Evolutionary conservation across 768 basidiomycete species (phyloP).

Genomic region (Termitomyces sp.): DNA sequence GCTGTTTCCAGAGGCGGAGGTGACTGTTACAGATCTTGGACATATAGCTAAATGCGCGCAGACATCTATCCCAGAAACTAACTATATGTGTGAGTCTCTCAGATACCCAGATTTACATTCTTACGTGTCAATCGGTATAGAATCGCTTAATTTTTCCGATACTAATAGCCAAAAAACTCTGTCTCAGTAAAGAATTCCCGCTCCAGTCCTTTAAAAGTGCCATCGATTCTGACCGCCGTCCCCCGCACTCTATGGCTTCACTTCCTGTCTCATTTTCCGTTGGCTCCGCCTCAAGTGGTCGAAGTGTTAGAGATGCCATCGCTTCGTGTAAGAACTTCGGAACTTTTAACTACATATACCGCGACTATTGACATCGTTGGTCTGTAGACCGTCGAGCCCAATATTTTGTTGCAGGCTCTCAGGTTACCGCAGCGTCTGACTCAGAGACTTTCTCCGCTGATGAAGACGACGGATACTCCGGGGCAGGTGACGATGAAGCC

Average conservation of each 20-base stretch:
- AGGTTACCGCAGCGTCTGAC: constrained; percentile 48
- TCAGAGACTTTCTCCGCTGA: constrained; percentile 33
- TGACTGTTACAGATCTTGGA: not conserved
- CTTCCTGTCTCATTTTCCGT: constrained; percentile 40
- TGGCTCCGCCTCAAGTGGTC: constrained; percentile 45
- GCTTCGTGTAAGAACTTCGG: constrained; percentile 47
- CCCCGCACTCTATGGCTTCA: constrained; percentile 35
- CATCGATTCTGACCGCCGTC: not conserved
- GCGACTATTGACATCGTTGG: constrained; percentile 5
- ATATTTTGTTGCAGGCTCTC: constrained; percentile 58
- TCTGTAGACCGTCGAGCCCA: constrained; percentile 63
- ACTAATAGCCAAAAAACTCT: not conserved
- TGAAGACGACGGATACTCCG: constrained; percentile 25
- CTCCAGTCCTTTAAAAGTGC: not conserved
- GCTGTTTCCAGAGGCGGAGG: not conserved
- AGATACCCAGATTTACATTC: not conserved
- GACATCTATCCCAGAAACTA: not conserved
- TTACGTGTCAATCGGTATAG: not conserved
- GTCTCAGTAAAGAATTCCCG: not conserved
- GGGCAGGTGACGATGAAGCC: constrained; percentile 17
- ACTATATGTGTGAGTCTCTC: not conserved
- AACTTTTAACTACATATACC: not conserved
- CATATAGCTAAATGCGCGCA: too few relatives aligned
- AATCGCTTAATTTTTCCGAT: not conserved
- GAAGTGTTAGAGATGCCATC: constrained; percentile 53